Base-by-base conservation (phyloP, 139 green algal species). In the Asterochloris sp. region DNA sequence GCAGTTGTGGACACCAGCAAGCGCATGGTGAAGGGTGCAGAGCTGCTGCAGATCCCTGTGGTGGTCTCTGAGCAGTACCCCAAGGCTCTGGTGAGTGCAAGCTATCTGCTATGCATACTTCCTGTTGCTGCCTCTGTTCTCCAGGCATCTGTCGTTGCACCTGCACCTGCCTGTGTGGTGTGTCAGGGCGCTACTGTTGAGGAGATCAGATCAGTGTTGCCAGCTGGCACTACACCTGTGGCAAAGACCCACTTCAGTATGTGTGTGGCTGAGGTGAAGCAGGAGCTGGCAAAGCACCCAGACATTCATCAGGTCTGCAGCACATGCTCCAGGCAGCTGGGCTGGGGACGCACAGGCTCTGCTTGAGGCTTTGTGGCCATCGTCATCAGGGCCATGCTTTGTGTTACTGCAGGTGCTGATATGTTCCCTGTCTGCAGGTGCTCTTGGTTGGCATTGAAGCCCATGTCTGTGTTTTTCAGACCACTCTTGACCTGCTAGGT, bases 401-500 rank as follows among this genome's bases (percentile, higher is more conserved):
- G 38, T 60, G 62, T 47, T 29, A 26, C n/a, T 76, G 68, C 68
- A 68, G 67, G 60, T 78, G 38, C 54, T 76, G 78, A 19, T 82
- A 13, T 82, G 78, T n/a, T n/a, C n/a, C n/a, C n/a, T n/a, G n/a
- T n/a, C n/a, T 76, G 68, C 68, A 68, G 86, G 87, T 97, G 60
- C 54, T 98, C 54, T 79, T 98, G 74, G 75, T 91, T 19, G 95
- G 95, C 21, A 94, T 98, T 23, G 95, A 98, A 86, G 85, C 92
- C 16, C 95, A 98, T 83, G 95, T 98, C 81, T 98, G 95, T 78
- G 92, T 98, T 27, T 84, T 97, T 38, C 95, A 98, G 85, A 98
- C 95, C 12, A 78, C 88, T 26, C 76, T 95, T 63, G 91, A 96
- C 85, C 79, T 95, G 19, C 47, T 95, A 38, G 88, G 83, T 86